Percentiles rank a stretch among this genome's conserved stretches.
These are phyloP conservation scores for Phytopythium aichiense DNA, from an alignment of 352 stramenopile genomes.

Conservation along the genomic window DNA sequence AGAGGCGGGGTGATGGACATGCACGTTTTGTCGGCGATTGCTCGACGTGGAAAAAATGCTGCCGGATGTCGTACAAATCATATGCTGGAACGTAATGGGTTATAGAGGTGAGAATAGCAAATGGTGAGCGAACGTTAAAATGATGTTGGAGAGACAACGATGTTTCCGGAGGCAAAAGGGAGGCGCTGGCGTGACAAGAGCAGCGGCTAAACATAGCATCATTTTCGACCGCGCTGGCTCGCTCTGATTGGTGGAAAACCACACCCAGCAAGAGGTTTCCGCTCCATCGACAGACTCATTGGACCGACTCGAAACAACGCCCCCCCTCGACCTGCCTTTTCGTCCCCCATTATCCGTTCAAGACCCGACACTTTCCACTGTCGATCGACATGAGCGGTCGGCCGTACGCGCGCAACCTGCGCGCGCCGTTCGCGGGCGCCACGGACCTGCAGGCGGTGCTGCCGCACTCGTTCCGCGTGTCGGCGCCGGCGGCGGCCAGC, in stretches of 20 bases:
- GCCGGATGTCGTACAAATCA: not conserved
- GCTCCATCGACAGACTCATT: too few species aligned
- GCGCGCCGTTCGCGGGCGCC: slow-evolving; percentile 37
- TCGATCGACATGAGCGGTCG: slow-evolving; percentile 50
- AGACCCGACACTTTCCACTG: too few species aligned
- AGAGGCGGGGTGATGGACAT: not conserved
- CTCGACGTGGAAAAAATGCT: not conserved
- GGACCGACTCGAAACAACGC: not conserved
- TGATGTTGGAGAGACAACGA: not conserved
- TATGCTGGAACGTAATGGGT: not conserved
- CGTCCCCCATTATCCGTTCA: too few species aligned
- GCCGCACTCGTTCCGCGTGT: slow-evolving; percentile 52
- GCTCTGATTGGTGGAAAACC: not conserved
- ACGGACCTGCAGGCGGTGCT: slow-evolving; percentile 57
- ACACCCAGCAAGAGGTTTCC: too few species aligned
- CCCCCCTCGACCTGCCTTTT: too few species aligned
- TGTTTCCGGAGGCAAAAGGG: not conserved
- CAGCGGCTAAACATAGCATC: not conserved
- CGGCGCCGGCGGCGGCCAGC: slow-evolving; percentile 14
- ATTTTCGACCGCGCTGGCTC: not conserved
- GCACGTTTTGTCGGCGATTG: not conserved
- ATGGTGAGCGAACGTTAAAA: not conserved
- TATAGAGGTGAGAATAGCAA: not conserved
- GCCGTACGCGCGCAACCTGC: slow-evolving; percentile 59
- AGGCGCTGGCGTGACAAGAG: not conserved